phyloP scores from a whole-genome alignment of 2,329 filamentous ascomycete species.

The Trichoderma sp. region DNA sequence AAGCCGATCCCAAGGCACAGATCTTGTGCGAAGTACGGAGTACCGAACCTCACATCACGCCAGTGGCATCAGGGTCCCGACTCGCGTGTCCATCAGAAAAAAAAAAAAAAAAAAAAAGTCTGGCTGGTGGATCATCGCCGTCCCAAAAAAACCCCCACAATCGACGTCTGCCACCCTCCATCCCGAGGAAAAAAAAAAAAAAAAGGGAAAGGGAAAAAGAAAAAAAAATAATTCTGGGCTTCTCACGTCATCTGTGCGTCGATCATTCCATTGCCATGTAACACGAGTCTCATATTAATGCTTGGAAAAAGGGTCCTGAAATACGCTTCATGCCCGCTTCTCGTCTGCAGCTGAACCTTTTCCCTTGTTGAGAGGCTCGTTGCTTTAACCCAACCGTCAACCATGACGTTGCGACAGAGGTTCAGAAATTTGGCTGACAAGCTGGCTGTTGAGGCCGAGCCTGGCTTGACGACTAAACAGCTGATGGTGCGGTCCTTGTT shows the following conservation, averaged over 20 bases:
- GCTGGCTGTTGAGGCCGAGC: slow-evolving; percentile 68
- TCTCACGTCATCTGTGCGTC: slow-evolving; percentile 16
- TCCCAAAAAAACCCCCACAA: neutral
- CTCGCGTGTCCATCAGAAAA: neutral
- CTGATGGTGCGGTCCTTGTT: slow-evolving; percentile 58
- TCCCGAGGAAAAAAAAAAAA: neutral
- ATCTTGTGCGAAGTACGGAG: neutral
- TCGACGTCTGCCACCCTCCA: slow-evolving; percentile 3
- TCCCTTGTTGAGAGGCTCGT: neutral
- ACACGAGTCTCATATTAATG: neutral
- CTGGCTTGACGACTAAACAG: slow-evolving; percentile 72
- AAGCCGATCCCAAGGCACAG: neutral
- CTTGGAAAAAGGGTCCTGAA: slow-evolving; percentile 17
- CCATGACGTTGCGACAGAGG: slow-evolving; percentile 32
- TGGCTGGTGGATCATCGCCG: neutral
- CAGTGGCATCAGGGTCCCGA: neutral
- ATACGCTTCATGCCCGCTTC: neutral
- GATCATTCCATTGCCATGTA: neutral
- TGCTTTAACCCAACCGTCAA: slow-evolving; percentile 21
- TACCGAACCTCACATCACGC: neutral
- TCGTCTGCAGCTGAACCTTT: neutral
- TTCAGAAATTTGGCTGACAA: slow-evolving; percentile 50
- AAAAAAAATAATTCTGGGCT: neutral
- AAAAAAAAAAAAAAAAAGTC: neutral
- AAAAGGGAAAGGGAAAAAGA: too few relatives aligned